Evolutionary conservation across 2,329 filamentous ascomycete species (phyloP).

Genomic region (Pseudogymnoascus verrucosus): DNA sequence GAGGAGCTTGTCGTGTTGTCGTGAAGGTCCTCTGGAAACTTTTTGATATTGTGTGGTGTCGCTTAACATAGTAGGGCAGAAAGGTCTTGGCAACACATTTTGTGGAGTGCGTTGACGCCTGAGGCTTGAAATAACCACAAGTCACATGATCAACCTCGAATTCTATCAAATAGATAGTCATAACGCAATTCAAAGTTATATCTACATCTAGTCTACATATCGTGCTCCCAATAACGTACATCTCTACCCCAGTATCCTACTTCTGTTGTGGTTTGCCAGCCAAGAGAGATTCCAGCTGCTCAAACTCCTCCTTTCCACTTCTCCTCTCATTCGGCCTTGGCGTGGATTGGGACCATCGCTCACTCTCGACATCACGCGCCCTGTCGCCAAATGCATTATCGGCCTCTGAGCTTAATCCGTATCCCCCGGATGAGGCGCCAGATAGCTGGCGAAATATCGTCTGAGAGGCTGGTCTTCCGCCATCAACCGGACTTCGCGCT

Average conservation of each 20-base stretch:
- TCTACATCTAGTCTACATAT: slow-evolving; percentile 7
- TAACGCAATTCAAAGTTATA: slow-evolving; percentile 6
- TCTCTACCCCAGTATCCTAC: not conserved
- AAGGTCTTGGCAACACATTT: not conserved
- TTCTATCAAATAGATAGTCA: not conserved
- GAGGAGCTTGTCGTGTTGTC: slow-evolving; percentile 5
- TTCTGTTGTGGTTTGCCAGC: not conserved
- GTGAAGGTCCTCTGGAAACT: not conserved
- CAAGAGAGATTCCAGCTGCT: slow-evolving; percentile 4
- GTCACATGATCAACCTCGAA: not conserved
- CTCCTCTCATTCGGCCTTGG: not conserved
- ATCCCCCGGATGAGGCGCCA: not conserved
- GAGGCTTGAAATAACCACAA: not conserved
- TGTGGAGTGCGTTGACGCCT: not conserved
- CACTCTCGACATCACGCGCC: not conserved
- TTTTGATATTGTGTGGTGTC: slow-evolving; percentile 7
- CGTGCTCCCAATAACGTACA: slow-evolving; percentile 3
- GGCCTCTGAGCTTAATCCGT: not conserved
- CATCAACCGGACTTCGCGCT: slow-evolving; percentile 4
- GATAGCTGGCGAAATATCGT: not conserved
- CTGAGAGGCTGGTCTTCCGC: not conserved
- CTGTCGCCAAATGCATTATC: not conserved
- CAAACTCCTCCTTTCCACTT: slow-evolving; percentile 1
- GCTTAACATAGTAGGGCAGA: slow-evolving; percentile 4
- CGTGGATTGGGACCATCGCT: not conserved